Base-by-base conservation (phyloP, 1,284 basidiomycete species). In the Coriolopsis trogii region DNA sequence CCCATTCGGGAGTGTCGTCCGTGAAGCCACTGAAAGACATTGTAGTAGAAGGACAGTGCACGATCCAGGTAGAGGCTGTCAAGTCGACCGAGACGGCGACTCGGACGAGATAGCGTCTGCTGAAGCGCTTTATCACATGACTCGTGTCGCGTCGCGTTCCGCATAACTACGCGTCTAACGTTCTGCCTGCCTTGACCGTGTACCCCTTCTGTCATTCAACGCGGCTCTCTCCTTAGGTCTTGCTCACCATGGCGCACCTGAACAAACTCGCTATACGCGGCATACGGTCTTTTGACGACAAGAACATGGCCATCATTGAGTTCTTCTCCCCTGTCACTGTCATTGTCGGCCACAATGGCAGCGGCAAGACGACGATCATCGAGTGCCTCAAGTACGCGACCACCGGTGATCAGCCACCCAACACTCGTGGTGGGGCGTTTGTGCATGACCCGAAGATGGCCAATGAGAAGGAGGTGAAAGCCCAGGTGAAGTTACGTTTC, bases 341-440 rank as follows among this genome's bases (percentile, higher is more conserved):
- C 67, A 99, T 99, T 60, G 95, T 99, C 7, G 97, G 97, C 5
- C 93, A 96, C 75, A 99, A 99, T 73, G 97, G 97, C 13, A 95
- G 92, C 62, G 97, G 97, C 44, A 99, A 99, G 77, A 99, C 97
- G 65, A 99, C 96, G 1, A 92, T 99, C 68, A 99, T 99, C 70
- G 97, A 99, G 77, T 99, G 96, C 72, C 83, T 99, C 67, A 99
- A 99, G 75, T 99, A 99, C 69, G 94, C 94, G 4, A 98, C 96
- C 0, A 99, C 97, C 0, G 97, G 97, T 28, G 95, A 99, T 70
- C 87, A 99, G 61, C 97, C 97, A 0, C 94, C 97, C 0, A 98
- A 98, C 68, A 95, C 95, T 26, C 95, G 96, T 60, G 96, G 96
- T 24, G 97, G 97, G 25, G 97, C 97, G 0, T 99, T 99, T 68